Percentiles rank a stretch among this genome's conserved stretches.
phyloP scores from a whole-genome alignment of 106 monocot genomes.

The Platanthera guangdongensis region DNA sequence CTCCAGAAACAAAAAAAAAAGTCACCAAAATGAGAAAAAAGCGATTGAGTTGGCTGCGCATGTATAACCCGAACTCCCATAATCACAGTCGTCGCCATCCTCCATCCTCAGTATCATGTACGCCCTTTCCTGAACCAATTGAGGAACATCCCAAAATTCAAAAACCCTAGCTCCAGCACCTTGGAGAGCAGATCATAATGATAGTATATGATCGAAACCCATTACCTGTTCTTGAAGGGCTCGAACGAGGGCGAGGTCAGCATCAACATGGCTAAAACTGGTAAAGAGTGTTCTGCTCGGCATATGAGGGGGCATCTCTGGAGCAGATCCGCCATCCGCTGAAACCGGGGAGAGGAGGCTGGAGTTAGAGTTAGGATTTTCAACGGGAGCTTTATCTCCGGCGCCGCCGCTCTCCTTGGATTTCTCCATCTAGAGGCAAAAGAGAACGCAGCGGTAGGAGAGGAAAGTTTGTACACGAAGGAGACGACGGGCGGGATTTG shows the following conservation, averaged over 20 bases:
- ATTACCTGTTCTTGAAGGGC: conserved; percentile 87
- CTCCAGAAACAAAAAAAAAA: too few relatives aligned
- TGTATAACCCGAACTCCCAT: too few relatives aligned
- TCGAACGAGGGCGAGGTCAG: conserved; percentile 85
- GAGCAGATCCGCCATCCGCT: not conserved
- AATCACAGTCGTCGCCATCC: conserved; percentile 11
- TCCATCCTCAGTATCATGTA: conserved; percentile 87
- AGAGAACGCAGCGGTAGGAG: not conserved
- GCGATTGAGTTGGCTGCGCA: too few relatives aligned
- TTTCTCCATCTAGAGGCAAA: conserved; percentile 18
- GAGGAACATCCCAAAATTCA: not conserved
- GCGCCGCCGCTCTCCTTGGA: conserved; percentile 24
- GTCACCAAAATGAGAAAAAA: too few relatives aligned
- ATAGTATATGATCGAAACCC: not conserved
- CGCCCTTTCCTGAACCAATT: conserved; percentile 67
- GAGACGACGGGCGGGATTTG: not conserved
- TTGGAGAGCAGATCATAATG: not conserved
- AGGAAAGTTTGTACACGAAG: too few relatives aligned
- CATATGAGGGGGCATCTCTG: conserved; percentile 8
- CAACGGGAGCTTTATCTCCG: conserved; percentile 12
- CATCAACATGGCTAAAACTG: conserved; percentile 82
- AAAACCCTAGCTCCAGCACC: conserved; percentile 4
- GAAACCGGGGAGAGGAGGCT: not conserved
- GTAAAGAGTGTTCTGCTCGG: conserved; percentile 63
- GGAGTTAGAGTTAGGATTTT: conserved; percentile 30